phyloP scores from a whole-genome alignment of 2,329 filamentous ascomycete genomes.

The Geosmithia morbida region DNA sequence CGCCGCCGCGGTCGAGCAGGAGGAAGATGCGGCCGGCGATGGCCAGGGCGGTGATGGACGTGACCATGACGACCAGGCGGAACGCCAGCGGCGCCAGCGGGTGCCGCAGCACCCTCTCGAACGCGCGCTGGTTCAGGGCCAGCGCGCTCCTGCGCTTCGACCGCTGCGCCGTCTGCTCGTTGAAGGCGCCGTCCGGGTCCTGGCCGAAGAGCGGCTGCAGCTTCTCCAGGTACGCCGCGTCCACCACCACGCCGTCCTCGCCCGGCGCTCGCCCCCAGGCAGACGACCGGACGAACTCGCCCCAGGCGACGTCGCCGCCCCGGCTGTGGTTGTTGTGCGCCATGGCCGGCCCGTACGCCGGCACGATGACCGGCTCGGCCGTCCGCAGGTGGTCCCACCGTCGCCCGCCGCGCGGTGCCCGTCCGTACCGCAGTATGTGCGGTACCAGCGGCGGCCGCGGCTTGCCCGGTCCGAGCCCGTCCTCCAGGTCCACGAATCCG shows the following conservation, averaged over 20 bases:
- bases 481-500: slow-evolving; percentile 28
- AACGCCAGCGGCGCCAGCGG: slow-evolving; percentile 77
- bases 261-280: slow-evolving; percentile 30
- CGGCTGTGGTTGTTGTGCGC: slow-evolving; percentile 18
- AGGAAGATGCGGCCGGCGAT: slow-evolving; percentile 64
- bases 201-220: slow-evolving; percentile 32
- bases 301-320: slow-evolving; percentile 29
- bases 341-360: slow-evolving; percentile 20
- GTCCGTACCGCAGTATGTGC: slow-evolving; percentile 31
- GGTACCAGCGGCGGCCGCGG: slow-evolving; percentile 23
- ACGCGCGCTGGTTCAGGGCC: slow-evolving; percentile 38
- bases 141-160: slow-evolving; percentile 15
- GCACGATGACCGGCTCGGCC: slow-evolving; percentile 43
- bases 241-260: slow-evolving; percentile 33
- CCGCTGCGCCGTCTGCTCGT: slow-evolving; percentile 10
- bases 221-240: slow-evolving; percentile 26
- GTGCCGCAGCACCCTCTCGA: slow-evolving; percentile 59
- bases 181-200: slow-evolving; percentile 16
- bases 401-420: slow-evolving; percentile 29
- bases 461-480: slow-evolving; percentile 20
- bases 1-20: slow-evolving; percentile 15
- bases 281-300: slow-evolving; percentile 37
- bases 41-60: slow-evolving; percentile 68
- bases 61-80: slow-evolving; percentile 67
- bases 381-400: slow-evolving; percentile 47